Percentiles rank a stretch among this genome's conserved stretches.
Conservation (phyloP, 768 basidiomycete genomes). For the Mrakia gelida region DNA sequence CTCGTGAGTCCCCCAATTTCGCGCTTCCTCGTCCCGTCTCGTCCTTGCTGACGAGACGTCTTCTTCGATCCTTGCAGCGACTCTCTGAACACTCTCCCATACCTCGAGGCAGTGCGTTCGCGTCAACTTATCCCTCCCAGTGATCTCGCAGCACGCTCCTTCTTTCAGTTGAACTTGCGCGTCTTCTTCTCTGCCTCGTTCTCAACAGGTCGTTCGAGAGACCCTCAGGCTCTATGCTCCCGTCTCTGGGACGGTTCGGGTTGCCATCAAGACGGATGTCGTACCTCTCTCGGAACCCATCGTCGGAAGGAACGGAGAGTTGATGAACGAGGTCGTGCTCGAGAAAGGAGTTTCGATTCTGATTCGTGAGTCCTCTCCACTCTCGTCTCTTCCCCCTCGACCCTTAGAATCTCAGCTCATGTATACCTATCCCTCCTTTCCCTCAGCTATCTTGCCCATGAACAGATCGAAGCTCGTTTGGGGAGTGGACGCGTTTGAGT, state of each 20-base stretch:
- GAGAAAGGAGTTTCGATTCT: conserved; percentile 39
- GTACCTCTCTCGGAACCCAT: conserved; percentile 7
- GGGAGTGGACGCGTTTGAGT: conserved; percentile 42
- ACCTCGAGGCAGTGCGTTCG: conserved; percentile 7
- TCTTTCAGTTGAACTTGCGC: no score
- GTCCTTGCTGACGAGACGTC: neutral
- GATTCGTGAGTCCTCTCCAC: conserved; percentile 36
- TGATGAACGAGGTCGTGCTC: conserved; percentile 40
- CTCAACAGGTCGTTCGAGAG: conserved; percentile 32
- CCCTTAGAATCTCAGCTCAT: no score
- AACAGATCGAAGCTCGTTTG: conserved; percentile 40
- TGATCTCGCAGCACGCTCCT: no score
- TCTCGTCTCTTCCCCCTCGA: no score
- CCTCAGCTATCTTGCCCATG: conserved; percentile 41
- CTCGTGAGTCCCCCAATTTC: conserved; percentile 38
- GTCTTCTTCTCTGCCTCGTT: no score
- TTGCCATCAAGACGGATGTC: conserved; percentile 4
- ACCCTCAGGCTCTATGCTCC: conserved; percentile 16
- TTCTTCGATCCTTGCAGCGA: neutral
- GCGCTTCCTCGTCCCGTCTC: neutral
- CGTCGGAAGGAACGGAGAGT: neutral
- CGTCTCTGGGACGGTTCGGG: neutral
- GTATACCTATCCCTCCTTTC: no score
- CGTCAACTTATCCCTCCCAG: neutral
- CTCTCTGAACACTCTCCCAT: conserved; percentile 5